phyloP scores from a whole-genome alignment of 2,329 filamentous ascomycete species.

The Teratosphaeria viscida region DNA sequence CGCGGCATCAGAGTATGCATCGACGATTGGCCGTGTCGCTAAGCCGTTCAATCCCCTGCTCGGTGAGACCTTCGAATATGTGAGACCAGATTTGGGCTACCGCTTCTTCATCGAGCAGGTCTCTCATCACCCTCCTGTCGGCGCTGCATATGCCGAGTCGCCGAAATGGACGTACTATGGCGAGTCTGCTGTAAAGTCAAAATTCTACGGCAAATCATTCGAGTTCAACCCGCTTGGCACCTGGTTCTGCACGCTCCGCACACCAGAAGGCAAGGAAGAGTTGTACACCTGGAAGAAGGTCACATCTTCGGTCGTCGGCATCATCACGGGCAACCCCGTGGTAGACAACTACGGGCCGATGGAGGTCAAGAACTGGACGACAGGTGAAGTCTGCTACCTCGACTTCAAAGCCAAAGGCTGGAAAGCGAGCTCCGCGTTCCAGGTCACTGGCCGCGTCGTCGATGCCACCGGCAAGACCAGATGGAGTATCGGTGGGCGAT shows the following conservation, averaged over 20 bases:
- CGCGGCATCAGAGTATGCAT: conserved; percentile 91
- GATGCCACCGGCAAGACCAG: conserved; percentile 69
- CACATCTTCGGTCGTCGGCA: conserved; percentile 92
- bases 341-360: conserved; percentile 98
- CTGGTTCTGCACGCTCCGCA: conserved; percentile 85
- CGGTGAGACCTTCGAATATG: conserved; percentile 95
- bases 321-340: conserved; percentile 90
- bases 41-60: conserved; percentile 97
- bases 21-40: conserved; percentile 89
- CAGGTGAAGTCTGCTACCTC: conserved; percentile 76
- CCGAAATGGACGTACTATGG: conserved; percentile 94
- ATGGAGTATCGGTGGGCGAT: conserved; percentile 84
- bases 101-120: conserved; percentile 98
- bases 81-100: conserved; percentile 89
- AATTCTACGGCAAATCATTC: conserved; percentile 96
- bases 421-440: conserved; percentile 87
- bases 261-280: conserved; percentile 54
- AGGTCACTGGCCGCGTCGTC: conserved; percentile 75
- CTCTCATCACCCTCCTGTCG: conserved; percentile 90
- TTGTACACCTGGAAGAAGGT: conserved; percentile 99
- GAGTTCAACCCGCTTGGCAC: conserved; percentile 94
- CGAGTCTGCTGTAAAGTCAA: conserved; percentile 88
- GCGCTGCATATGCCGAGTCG: conserved; percentile 85
- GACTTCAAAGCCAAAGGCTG: conserved; percentile 95
- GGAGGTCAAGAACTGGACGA: conserved; percentile 96